Evolutionary conservation across 306 rosid genomes (phyloP).

Genomic region (Benincasa hispida): DNA sequence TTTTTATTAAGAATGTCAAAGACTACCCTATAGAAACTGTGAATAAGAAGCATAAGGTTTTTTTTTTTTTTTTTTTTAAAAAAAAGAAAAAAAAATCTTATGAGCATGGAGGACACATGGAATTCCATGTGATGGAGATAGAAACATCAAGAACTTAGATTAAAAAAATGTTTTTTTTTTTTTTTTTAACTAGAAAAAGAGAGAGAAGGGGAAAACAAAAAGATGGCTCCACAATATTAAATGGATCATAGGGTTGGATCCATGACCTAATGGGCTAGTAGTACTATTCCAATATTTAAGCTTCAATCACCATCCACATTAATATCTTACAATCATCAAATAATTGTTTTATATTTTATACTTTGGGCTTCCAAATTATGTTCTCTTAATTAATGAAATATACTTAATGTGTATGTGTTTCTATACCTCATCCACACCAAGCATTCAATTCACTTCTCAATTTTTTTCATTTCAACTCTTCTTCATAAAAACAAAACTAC

Average conservation of each 20-base stretch:
- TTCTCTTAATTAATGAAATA: background rate
- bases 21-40: no score
- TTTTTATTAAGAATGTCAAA: no score
- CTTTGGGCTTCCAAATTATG: background rate
- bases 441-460: background rate
- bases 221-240: constrained; percentile 30
- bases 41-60: no score
- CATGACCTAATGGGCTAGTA: constrained; percentile 6
- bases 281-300: background rate
- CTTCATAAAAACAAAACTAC: no score
- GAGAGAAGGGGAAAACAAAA: background rate
- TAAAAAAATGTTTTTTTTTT: background rate
- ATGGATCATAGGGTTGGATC: constrained; percentile 18
- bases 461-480: background rate
- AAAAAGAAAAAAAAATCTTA: background rate
- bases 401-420: constrained; percentile 2
- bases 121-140: constrained; percentile 27
- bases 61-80: no score
- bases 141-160: background rate
- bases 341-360: background rate
- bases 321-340: background rate
- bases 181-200: background rate
- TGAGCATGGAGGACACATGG: constrained; percentile 38
- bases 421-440: background rate
- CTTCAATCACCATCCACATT: constrained; percentile 12